A percentile compares a stretch with the other conserved stretches of the same genome.
Conservation (phyloP, 305 asterid genomes). For the Fraxinus nigra region DNA sequence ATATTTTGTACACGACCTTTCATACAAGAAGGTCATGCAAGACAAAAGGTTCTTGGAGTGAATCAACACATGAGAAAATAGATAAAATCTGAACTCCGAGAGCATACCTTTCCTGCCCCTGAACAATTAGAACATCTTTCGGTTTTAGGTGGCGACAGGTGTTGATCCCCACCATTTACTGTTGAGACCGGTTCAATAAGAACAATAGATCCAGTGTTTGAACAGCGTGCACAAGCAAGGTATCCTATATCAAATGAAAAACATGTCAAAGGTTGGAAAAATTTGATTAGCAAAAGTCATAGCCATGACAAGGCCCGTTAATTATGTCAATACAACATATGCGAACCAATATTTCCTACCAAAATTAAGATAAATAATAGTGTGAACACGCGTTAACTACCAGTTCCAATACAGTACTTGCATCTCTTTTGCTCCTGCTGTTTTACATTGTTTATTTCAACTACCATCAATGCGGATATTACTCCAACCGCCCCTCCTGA, state of each 20-base stretch:
- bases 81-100: background rate
- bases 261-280: background rate
- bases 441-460: slow-evolving; percentile 94
- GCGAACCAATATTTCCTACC: background rate
- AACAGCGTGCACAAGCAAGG: slow-evolving; percentile 95
- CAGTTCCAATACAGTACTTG: slow-evolving; percentile 95
- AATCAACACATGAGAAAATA: background rate
- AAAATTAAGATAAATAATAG: background rate
- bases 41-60: too few species aligned
- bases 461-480: slow-evolving; percentile 92
- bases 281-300: background rate
- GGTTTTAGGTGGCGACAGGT: slow-evolving; percentile 67
- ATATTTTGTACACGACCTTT: too few species aligned
- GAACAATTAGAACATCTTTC: slow-evolving; percentile 88
- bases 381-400: slow-evolving; percentile 24
- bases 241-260: slow-evolving; percentile 53
- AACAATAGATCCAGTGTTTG: slow-evolving; percentile 75
- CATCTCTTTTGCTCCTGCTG: slow-evolving; percentile 95
- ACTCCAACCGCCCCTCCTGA: slow-evolving; percentile 99
- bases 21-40: too few species aligned
- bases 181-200: slow-evolving; percentile 71
- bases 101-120: slow-evolving; percentile 87
- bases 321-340: background rate
- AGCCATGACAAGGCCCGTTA: background rate
- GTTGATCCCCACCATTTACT: slow-evolving; percentile 46